A percentile compares a stretch with the other conserved stretches of the same genome.
Evolutionary conservation across 495 filamentous ascomycete genomes (phyloP).

Genomic region (Podospora bellae-mahoneyi): DNA sequence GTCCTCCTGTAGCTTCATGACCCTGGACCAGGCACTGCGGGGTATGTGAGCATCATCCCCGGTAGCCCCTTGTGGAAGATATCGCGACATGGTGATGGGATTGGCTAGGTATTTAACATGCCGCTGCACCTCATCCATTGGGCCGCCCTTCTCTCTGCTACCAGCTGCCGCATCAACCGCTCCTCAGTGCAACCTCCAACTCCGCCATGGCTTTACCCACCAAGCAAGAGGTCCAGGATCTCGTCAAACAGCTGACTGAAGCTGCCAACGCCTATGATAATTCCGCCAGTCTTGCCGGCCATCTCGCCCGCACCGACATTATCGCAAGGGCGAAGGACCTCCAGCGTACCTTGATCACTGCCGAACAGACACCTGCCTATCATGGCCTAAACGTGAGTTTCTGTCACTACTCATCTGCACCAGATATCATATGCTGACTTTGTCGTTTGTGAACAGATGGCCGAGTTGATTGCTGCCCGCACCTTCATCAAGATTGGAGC

Average conservation of each 20-base stretch:
- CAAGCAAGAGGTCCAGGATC: slow-evolving; percentile 18
- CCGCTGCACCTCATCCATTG: not conserved
- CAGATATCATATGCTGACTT: not conserved
- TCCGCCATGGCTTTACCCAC: slow-evolving; percentile 20
- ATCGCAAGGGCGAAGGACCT: slow-evolving; percentile 19
- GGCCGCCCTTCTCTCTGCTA: not conserved
- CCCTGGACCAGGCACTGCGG: not conserved
- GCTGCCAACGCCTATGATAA: slow-evolving; percentile 17
- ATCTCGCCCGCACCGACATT: slow-evolving; percentile 20
- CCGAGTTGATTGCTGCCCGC: slow-evolving; percentile 22
- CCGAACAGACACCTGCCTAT: slow-evolving; percentile 22
- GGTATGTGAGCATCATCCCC: not conserved
- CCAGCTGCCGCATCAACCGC: not conserved
- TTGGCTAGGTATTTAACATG: not conserved
- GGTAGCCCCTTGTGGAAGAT: not conserved
- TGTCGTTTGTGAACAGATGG: slow-evolving; percentile 18
- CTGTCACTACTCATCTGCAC: not conserved
- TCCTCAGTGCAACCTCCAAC: not conserved
- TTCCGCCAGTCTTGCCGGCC: slow-evolving; percentile 18
- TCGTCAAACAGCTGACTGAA: slow-evolving; percentile 14
- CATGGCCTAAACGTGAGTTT: slow-evolving; percentile 23
- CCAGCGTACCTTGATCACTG: slow-evolving; percentile 12
- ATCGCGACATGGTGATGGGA: not conserved
- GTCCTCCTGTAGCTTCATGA: not conserved
- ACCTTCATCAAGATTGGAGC: slow-evolving; percentile 27